Evolutionary conservation across 169 alveolate species (phyloP).

Genomic region (Amoebophrya sp.): DNA sequence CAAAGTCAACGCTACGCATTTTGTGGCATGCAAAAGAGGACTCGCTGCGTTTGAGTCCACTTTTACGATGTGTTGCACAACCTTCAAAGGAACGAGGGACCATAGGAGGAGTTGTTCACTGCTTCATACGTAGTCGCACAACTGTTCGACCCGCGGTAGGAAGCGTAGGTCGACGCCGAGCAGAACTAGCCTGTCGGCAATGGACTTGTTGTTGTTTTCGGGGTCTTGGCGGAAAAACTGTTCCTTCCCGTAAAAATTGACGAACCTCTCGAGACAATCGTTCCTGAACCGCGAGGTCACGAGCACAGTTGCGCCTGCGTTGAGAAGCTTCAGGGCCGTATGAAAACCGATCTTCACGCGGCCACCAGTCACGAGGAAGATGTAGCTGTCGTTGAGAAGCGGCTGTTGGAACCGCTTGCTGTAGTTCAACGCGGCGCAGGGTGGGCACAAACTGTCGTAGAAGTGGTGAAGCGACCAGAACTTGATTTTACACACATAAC

Average conservation of each 20-base stretch:
- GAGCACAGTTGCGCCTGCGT: background rate
- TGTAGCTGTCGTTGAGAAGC: background rate
- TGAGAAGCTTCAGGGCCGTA: background rate
- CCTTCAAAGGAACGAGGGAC: too few species aligned
- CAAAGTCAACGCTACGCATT: too few species aligned
- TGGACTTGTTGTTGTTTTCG: background rate
- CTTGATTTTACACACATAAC: background rate
- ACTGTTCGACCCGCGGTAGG: background rate
- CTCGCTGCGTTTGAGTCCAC: too few species aligned
- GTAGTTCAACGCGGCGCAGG: background rate
- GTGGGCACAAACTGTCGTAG: background rate
- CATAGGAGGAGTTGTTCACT: too few species aligned
- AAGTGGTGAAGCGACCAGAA: background rate
- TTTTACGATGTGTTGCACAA: too few species aligned
- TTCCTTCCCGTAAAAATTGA: background rate
- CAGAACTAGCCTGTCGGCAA: background rate
- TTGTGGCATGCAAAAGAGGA: too few species aligned
- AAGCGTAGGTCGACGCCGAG: conserved; percentile 6
- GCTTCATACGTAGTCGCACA: background rate
- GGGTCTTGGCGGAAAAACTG: background rate
- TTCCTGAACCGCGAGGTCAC: background rate
- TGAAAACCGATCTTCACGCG: conserved; percentile 7
- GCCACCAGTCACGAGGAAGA: background rate
- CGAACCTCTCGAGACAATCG: background rate
- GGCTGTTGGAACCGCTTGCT: background rate